Percentiles rank a stretch among this genome's conserved stretches.
These are phyloP conservation scores for Diplosphaera chodatii DNA, from an alignment of 139 green algal genomes.

Conservation along the genomic window DNA sequence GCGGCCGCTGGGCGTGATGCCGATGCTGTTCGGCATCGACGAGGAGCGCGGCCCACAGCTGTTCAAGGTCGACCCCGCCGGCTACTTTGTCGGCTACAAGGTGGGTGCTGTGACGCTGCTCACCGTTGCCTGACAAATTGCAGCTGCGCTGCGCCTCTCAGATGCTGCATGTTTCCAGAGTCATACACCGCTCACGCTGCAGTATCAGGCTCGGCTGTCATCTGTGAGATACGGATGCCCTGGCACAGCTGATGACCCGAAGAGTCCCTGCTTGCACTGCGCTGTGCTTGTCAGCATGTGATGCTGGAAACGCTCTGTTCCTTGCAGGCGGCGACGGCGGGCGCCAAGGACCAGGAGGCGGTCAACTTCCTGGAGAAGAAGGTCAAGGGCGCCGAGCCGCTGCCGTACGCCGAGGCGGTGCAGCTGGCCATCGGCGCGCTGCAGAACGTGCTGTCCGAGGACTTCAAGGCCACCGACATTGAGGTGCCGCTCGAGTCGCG, in stretches of 20 bases:
- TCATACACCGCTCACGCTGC: no score
- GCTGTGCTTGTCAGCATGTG: no score
- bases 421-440: constrained; percentile 79
- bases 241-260: no score
- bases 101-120: constrained; percentile 18
- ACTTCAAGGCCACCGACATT: constrained; percentile 93
- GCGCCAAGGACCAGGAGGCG: constrained; percentile 94
- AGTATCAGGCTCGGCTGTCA: no score
- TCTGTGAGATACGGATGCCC: no score
- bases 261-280: no score
- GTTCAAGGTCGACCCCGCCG: constrained; percentile 96
- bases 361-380: constrained; percentile 96
- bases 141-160: no score
- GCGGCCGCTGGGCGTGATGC: constrained; percentile 78
- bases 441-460: constrained; percentile 89
- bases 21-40: constrained; percentile 89
- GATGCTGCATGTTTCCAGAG: no score
- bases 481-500: constrained; percentile 59
- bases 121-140: no score
- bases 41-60: constrained; percentile 92
- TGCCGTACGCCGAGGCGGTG: constrained; percentile 64
- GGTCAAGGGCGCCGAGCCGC: constrained; percentile 55
- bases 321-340: constrained; percentile 31
- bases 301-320: no score
- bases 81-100: constrained; percentile 98